Evolutionary conservation across 2,329 filamentous ascomycete species (phyloP), one percentile per base, ranked within the genome.

Genomic region (Dactylonectria estremocensis): DNA sequence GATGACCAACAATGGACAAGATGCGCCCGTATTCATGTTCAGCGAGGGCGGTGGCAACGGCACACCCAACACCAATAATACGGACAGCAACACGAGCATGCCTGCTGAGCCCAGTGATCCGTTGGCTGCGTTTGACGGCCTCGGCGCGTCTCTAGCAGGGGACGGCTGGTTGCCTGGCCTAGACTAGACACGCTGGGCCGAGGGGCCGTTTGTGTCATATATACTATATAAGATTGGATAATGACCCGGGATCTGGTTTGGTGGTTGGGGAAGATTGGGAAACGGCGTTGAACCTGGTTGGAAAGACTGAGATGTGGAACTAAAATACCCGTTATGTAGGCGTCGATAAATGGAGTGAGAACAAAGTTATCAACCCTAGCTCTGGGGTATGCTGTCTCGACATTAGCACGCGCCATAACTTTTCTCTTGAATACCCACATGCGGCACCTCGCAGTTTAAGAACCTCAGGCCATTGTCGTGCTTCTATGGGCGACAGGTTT

Each of bases 81-180:
- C 63, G 7, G 73, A 70, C 18, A 55, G 68, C 8, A 72, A 64
- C 35, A 28, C 54, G 20, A 70, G 61, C 56, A 70, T 67, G 66
- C 68, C 69, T 48, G 50, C 60, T n/a, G 73, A 74, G 45, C 61
- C 65, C 20, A 72, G 71, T 35, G 77, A 76, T 16, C 72, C 71
- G 10, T 64, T 72, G 46, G 61, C 74, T 55, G 74, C 65, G 14
- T 78, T 82, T 49, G 81, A 81, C 10, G 75, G 74, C 10, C 66
- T 83, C 35, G 75, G 74, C 14, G 71, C 75, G 43, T 80, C 80
- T 9, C 66, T 82, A 50, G 75, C 72, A 43, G 72, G 72, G 20
- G 75, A 72, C 16, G 77, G 79, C 6, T 83, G 81, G 81, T 68
- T 83, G 1, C 76, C 79, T 5, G 76, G 77, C 0, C 66, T 83